phyloP scores from a whole-genome alignment of 495 filamentous ascomycete genomes.

The Cladorrhinum samala region DNA sequence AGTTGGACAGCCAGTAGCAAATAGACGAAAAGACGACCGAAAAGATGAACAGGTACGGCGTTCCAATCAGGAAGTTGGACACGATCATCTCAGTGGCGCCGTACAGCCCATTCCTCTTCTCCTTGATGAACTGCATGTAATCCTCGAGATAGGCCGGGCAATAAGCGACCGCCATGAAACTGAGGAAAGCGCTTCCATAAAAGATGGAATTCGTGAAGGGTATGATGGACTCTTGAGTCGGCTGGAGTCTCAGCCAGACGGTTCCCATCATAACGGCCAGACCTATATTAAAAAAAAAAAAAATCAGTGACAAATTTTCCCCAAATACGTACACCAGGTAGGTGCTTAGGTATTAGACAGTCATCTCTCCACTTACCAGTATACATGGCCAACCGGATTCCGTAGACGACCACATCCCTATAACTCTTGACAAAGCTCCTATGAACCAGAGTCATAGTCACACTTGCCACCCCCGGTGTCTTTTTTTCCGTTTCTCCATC shows the following conservation, averaged over 20 bases:
- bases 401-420: slow-evolving; percentile 74
- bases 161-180: slow-evolving; percentile 85
- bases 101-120: slow-evolving; percentile 76
- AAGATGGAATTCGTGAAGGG: slow-evolving; percentile 74
- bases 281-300: too few species aligned
- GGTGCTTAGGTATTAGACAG: too few species aligned
- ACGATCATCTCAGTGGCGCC: slow-evolving; percentile 64
- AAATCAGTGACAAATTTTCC: too few species aligned
- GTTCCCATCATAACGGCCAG: slow-evolving; percentile 85
- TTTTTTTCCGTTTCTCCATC: slow-evolving; percentile 14
- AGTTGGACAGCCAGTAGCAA: slow-evolving; percentile 74
- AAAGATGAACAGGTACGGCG: slow-evolving; percentile 75
- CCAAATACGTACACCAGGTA: too few species aligned
- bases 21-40: slow-evolving; percentile 65
- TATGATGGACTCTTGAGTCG: slow-evolving; percentile 62
- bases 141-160: slow-evolving; percentile 80
- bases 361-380: slow-evolving; percentile 40
- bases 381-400: slow-evolving; percentile 79
- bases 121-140: slow-evolving; percentile 63
- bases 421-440: slow-evolving; percentile 74
- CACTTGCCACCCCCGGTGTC: slow-evolving; percentile 20
- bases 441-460: slow-evolving; percentile 49
- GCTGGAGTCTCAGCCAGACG: slow-evolving; percentile 66
- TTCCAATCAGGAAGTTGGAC: slow-evolving; percentile 73
- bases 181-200: slow-evolving; percentile 73